These are phyloP conservation scores for Aspergillus nanangensis DNA, from an alignment of 495 filamentous ascomycete species.

Conservation along the genomic window DNA sequence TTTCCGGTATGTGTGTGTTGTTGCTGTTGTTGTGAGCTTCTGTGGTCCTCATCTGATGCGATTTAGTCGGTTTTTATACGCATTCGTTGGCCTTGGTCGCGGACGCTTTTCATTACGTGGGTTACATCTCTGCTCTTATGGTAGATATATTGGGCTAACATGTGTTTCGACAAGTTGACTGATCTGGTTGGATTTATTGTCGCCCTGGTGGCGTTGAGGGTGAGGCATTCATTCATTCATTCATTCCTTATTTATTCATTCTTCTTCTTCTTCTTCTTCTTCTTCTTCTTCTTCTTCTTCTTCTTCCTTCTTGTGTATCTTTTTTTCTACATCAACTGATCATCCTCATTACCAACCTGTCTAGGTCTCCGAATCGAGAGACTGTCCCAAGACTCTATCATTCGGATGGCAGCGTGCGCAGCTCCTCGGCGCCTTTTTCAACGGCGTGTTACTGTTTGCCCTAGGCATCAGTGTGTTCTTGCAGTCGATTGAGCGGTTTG, in stretches of 20 bases:
- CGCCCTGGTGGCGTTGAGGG: conserved; percentile 78
- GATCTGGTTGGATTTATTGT: conserved; percentile 84
- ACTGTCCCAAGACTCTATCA: conserved; percentile 31
- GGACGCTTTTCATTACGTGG: conserved; percentile 90
- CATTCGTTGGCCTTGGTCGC: conserved; percentile 84
- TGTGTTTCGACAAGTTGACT: conserved; percentile 60
- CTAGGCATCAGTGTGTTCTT: conserved; percentile 86
- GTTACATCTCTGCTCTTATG: too few relatives aligned
- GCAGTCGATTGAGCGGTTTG: conserved; percentile 78
- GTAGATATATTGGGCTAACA: too few relatives aligned
- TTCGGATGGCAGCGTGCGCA: conserved; percentile 78
- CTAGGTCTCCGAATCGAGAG: conserved; percentile 25
- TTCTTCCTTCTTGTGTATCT: not conserved
- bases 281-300: too few relatives aligned
- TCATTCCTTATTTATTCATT: too few relatives aligned
- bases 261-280: too few relatives aligned
- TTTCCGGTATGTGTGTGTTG: conserved; percentile 30
- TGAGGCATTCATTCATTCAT: conserved; percentile 22
- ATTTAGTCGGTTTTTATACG: conserved; percentile 65
- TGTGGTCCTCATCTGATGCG: not conserved
- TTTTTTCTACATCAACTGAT: too few relatives aligned
- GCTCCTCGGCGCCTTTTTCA: conserved; percentile 84
- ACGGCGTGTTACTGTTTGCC: conserved; percentile 84
- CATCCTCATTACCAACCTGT: too few relatives aligned
- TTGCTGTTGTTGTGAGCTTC: not conserved